phyloP scores from a whole-genome alignment of 2,329 filamentous ascomycete species.

The Xylaria arbuscula region DNA sequence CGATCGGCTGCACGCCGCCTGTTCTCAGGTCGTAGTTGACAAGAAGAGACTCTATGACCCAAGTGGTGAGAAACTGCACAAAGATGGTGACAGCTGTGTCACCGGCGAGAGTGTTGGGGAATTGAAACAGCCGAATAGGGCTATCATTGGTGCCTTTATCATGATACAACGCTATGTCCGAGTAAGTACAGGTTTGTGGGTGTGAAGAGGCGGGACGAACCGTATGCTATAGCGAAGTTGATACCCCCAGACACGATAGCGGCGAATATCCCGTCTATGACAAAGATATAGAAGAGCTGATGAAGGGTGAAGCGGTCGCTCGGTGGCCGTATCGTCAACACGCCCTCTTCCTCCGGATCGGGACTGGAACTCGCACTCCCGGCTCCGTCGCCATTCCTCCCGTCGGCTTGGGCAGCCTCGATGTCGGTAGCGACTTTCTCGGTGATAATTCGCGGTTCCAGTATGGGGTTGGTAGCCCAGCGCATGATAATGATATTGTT shows the following conservation, averaged over 20 bases:
- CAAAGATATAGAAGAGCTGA: constrained; percentile 62
- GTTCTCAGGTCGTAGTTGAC: constrained; percentile 60
- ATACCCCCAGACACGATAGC: constrained; percentile 61
- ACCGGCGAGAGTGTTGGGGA: constrained; percentile 62
- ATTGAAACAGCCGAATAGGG: constrained; percentile 60
- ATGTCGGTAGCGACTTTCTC: constrained; percentile 34
- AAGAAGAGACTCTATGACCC: constrained; percentile 61
- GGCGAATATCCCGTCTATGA: constrained; percentile 60
- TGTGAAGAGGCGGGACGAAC: constrained; percentile 47
- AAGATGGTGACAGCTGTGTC: constrained; percentile 64
- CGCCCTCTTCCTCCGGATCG: constrained; percentile 22
- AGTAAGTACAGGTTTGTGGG: constrained; percentile 18
- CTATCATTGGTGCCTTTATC: constrained; percentile 49
- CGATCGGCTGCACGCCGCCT: constrained; percentile 60
- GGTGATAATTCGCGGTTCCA: constrained; percentile 28
- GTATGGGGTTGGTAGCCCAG: constrained; percentile 45
- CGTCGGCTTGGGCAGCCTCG: constrained; percentile 29
- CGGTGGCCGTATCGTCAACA: constrained; percentile 46
- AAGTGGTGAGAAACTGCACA: constrained; percentile 62
- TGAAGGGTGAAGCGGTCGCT: constrained; percentile 55
- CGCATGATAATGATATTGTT: constrained; percentile 40
- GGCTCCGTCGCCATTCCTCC: constrained; percentile 13
- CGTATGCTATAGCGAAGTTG: constrained; percentile 65
- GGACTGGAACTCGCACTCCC: constrained; percentile 19
- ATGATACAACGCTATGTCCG: constrained; percentile 59